Percentiles rank a stretch among this genome's conserved stretches.
Evolutionary conservation across 202 grass and related monocot genomes (phyloP).

Genomic region (Schoenoplectus triqueter): DNA sequence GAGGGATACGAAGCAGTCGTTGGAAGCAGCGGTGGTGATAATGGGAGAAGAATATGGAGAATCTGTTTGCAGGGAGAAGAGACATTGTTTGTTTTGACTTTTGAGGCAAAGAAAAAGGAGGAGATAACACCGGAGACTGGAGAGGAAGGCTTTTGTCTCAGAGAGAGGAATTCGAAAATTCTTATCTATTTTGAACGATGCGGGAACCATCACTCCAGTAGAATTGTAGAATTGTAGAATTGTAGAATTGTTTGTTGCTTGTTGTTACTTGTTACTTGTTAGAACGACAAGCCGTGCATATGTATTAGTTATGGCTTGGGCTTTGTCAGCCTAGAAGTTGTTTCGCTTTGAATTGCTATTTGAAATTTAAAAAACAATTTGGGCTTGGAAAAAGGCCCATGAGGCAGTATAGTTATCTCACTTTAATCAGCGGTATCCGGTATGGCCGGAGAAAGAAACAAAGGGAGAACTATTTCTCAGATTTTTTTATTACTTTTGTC

Average conservation of each 20-base stretch:
- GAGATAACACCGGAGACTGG: not conserved
- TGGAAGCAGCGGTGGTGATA: not conserved
- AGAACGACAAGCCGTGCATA: no score
- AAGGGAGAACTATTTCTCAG: not conserved
- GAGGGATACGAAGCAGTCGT: not conserved
- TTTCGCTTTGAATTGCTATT: no score
- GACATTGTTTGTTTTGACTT: not conserved
- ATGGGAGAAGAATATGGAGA: not conserved
- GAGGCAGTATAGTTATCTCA: not conserved
- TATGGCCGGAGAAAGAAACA: not conserved
- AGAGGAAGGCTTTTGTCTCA: not conserved
- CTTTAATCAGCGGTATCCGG: not conserved
- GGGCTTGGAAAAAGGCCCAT: not conserved
- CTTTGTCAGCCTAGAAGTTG: no score
- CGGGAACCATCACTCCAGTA: not conserved
- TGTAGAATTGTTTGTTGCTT: not conserved
- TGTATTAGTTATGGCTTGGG: not conserved
- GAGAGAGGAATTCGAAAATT: constrained; percentile 3
- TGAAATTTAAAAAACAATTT: not conserved
- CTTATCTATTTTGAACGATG: constrained; percentile 22
- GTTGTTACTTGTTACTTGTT: no score
- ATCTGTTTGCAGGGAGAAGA: constrained; percentile 2
- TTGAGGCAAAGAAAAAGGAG: not conserved
- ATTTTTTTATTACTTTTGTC: not conserved
- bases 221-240: no score